Percentiles rank a stretch among this genome's conserved stretches.
Conservation (phyloP, 306 rosid genomes). For the Gynostemma pentaphyllum region DNA sequence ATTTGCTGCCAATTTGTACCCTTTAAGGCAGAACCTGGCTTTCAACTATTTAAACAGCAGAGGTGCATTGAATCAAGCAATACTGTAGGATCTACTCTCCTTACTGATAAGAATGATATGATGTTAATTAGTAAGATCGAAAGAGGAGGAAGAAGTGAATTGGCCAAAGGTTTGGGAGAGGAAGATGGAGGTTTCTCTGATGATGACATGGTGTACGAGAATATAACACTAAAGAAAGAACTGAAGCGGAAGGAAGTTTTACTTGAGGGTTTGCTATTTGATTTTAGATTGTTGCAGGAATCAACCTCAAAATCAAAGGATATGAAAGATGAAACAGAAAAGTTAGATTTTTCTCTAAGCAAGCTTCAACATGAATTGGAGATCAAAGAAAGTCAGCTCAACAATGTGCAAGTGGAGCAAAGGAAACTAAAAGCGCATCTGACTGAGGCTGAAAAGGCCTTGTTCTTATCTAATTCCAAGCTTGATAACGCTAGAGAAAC, state of each 20-base stretch:
- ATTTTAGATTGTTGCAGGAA: slow-evolving; percentile 82
- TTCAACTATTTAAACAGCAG: slow-evolving; percentile 17
- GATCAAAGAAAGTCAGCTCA: slow-evolving; percentile 49
- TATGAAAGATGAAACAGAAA: slow-evolving; percentile 65
- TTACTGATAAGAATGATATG: slow-evolving; percentile 22
- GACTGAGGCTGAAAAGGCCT: slow-evolving; percentile 46
- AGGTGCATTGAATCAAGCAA: slow-evolving; percentile 11
- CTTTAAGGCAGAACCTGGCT: slow-evolving; percentile 17
- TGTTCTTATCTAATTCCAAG: slow-evolving; percentile 46
- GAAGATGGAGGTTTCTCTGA: slow-evolving; percentile 23
- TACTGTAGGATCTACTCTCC: slow-evolving; percentile 12
- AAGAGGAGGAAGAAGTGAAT: slow-evolving; percentile 16
- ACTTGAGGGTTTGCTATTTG: slow-evolving; percentile 82
- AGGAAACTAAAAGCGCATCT: slow-evolving; percentile 47
- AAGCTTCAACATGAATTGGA: slow-evolving; percentile 58
- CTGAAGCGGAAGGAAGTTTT: slow-evolving; percentile 60
- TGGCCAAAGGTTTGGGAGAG: slow-evolving; percentile 23
- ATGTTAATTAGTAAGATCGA: slow-evolving; percentile 9
- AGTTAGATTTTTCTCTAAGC: slow-evolving; percentile 39
- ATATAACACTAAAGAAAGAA: slow-evolving; percentile 51
- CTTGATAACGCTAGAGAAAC: slow-evolving; percentile 51
- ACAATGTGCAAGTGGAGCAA: slow-evolving; percentile 36
- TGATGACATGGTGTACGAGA: slow-evolving; percentile 35
- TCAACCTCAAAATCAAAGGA: slow-evolving; percentile 67
- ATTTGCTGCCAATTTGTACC: slow-evolving; percentile 18